Evolutionary conservation across 2,329 filamentous ascomycete species (phyloP), one percentile per base, ranked within the genome.

Genomic region (Colletotrichum trifolii): DNA sequence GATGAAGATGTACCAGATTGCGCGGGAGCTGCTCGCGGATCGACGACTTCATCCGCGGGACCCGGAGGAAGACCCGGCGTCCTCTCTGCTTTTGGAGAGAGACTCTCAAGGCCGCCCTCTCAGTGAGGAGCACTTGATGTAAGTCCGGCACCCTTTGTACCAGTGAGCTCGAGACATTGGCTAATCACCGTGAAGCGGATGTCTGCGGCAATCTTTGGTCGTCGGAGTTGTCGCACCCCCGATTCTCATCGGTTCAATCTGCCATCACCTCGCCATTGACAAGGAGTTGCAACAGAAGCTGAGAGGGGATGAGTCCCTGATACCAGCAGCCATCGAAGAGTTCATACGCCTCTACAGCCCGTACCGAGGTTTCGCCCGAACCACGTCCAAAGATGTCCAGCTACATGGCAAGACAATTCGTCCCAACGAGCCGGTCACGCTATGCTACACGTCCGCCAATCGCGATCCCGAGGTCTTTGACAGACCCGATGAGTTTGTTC

Each of bases 261-360:
- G 67, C 54, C 59, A 67, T 17, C 65, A 70, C 15, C 65, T 71
- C 7, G 59, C 66, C 4, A 58, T 66, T 12, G 62, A 71, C 49
- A 68, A 70, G 50, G 47, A 34, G 1, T 56, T 70, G 0, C 68
- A 70, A 36, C n/a, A 58, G 0, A 43, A 54, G 55, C 59, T 70
- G 0, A 61, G 68, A 6, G 59, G 61, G 1, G 66, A 71, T 33
- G 56, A 66, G 11, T 66, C 57, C 11, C 59, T 70, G 12, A 67
- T 70, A 8, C 66, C 69, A n/a, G 69, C 67, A 2, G 67, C 69
- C 2, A 62, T 70, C 6, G 69, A 68, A 36, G 69, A 71, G 56
- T 71, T 71, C n/a, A 34, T 69, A 8, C 46, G 69, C 8, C 54
- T 71, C 11, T 69, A 68, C 55, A 66, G 63, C 17, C 69, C 69